These are phyloP conservation scores for Aspergillus fructus DNA, from an alignment of 2,329 filamentous ascomycete species.

Conservation along the genomic window DNA sequence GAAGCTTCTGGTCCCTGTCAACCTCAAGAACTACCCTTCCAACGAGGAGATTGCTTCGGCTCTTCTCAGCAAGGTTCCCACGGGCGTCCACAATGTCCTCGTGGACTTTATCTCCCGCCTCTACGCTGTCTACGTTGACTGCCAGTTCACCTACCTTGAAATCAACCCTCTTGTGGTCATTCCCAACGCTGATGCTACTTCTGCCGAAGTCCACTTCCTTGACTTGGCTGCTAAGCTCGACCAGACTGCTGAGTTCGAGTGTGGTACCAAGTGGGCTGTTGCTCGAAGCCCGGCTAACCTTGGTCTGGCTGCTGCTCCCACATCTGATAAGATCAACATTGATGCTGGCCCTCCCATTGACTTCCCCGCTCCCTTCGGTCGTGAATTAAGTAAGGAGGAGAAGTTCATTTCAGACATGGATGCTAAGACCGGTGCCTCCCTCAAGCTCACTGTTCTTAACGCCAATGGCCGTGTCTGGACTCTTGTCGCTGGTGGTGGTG, in stretches of 20 bases:
- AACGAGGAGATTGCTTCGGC: slow-evolving; percentile 86
- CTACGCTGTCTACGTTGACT: slow-evolving; percentile 98
- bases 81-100: slow-evolving; percentile 95
- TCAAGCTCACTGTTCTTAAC: slow-evolving; percentile 98
- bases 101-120: slow-evolving; percentile 98
- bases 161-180: slow-evolving; percentile 99
- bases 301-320: slow-evolving; percentile 69
- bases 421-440: slow-evolving; percentile 97
- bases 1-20: slow-evolving; percentile 96
- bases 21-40: slow-evolving; percentile 90
- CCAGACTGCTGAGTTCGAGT: slow-evolving; percentile 99
- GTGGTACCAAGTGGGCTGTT: slow-evolving; percentile 97
- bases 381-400: slow-evolving; percentile 98
- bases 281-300: slow-evolving; percentile 87
- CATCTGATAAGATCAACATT: slow-evolving; percentile 78
- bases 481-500: slow-evolving; percentile 97
- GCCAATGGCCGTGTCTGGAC: slow-evolving; percentile 92
- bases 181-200: slow-evolving; percentile 87
- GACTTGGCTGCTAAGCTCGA: slow-evolving; percentile 98
- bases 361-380: slow-evolving; percentile 97
- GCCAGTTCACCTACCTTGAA: slow-evolving; percentile 99
- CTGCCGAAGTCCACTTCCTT: slow-evolving; percentile 94
- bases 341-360: slow-evolving; percentile 98
- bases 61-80: slow-evolving; percentile 88
- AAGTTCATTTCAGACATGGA: slow-evolving; percentile 98